A percentile compares a stretch with the other conserved stretches of the same genome.
Evolutionary conservation across 768 basidiomycete species (phyloP).

Genomic region (Kwoniella heveanensis): DNA sequence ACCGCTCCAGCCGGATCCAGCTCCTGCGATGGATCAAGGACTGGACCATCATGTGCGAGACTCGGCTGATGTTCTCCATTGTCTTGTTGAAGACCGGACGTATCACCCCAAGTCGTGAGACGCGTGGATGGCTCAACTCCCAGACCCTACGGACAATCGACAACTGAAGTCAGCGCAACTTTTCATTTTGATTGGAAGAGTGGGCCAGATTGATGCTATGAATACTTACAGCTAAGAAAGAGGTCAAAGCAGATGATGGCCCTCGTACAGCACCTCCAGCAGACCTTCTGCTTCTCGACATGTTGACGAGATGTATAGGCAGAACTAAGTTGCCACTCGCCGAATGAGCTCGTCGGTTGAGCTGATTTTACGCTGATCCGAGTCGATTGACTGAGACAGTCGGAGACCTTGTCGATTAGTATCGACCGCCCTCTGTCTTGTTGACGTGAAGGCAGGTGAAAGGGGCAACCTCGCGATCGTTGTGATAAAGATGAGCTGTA

Average conservation of each 20-base stretch:
- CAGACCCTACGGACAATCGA: conserved; percentile 35
- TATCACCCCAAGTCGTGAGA: conserved; percentile 46
- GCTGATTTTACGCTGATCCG: no score
- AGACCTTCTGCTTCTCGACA: conserved; percentile 34
- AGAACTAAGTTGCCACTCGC: no score
- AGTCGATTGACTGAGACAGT: no score
- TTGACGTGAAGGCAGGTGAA: no score
- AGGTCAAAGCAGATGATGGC: conserved; percentile 54
- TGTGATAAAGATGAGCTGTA: no score
- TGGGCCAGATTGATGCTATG: no score
- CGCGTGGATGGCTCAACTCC: conserved; percentile 45
- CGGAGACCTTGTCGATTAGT: no score
- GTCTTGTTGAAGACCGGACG: conserved; percentile 22
- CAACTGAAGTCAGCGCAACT: neutral
- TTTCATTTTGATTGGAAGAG: no score
- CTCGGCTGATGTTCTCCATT: conserved; percentile 19
- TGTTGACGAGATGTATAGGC: conserved; percentile 6
- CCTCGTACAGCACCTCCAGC: conserved; percentile 46
- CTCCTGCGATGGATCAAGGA: conserved; percentile 12
- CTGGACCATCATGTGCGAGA: conserved; percentile 35
- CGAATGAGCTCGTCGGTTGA: no score
- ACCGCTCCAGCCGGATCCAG: conserved; percentile 47
- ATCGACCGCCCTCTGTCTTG: no score
- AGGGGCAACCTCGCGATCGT: no score
- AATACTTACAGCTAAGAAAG: conserved; percentile 55